phyloP scores from a whole-genome alignment of 257 asterid species.

The Solanum bukasovii region DNA sequence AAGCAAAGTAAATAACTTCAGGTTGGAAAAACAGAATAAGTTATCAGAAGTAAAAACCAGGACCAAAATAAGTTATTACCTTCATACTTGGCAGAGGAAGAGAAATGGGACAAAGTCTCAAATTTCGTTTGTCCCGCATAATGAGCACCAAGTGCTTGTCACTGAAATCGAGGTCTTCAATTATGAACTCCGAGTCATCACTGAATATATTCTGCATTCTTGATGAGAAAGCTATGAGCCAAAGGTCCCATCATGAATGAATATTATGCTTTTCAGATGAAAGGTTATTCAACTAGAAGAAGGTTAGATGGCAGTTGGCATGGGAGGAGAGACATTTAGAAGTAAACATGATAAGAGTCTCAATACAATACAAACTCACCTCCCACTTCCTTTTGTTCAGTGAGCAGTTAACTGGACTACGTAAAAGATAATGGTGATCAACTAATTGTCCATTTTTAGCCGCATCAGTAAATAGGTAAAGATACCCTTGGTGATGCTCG shows the following conservation, averaged over 20 bases:
- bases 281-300: not conserved
- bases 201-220: constrained; percentile 53
- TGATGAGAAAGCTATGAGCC: not conserved
- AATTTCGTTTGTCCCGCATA: constrained; percentile 37
- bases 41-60: not conserved
- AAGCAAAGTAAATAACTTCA: not conserved
- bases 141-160: constrained; percentile 58
- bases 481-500: constrained; percentile 93
- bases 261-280: not conserved
- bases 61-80: constrained; percentile 33
- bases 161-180: constrained; percentile 84
- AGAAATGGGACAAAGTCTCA: constrained; percentile 53
- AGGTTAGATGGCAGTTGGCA: not conserved
- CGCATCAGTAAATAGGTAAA: constrained; percentile 85
- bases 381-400: constrained; percentile 57
- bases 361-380: constrained; percentile 33
- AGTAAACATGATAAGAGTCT: not conserved
- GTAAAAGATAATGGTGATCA: constrained; percentile 71
- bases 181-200: constrained; percentile 38
- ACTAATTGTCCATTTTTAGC: constrained; percentile 42
- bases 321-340: not conserved
- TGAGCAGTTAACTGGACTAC: constrained; percentile 38
- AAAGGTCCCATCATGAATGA: not conserved
- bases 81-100: constrained; percentile 52
- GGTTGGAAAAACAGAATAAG: not conserved